These are phyloP conservation scores for Cenococcum geophilum DNA, from an alignment of 495 filamentous ascomycete genomes.

Conservation along the genomic window DNA sequence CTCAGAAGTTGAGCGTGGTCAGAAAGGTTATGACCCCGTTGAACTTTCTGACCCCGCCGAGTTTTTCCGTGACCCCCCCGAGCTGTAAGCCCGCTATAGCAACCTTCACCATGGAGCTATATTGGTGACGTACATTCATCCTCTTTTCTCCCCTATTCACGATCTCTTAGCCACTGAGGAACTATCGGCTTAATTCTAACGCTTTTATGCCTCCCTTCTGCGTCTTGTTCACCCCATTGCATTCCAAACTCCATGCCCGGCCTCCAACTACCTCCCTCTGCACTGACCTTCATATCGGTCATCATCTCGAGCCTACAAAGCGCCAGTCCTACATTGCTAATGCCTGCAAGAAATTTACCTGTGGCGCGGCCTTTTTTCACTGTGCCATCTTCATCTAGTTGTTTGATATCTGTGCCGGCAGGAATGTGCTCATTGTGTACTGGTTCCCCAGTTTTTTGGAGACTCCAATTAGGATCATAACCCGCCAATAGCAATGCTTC, in stretches of 20 bases:
- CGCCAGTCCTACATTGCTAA: slow-evolving; percentile 84
- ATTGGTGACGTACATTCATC: neutral
- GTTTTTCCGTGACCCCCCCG: too few species aligned
- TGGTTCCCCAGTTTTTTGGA: neutral
- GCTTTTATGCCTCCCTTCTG: slow-evolving; percentile 25
- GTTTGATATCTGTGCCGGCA: slow-evolving; percentile 30
- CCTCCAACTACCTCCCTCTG: slow-evolving; percentile 51
- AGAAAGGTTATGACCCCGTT: too few species aligned
- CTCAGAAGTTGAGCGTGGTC: too few species aligned
- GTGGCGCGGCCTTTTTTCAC: slow-evolving; percentile 54
- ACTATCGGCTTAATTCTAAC: slow-evolving; percentile 80
- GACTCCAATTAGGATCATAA: slow-evolving; percentile 24
- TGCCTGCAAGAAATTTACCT: slow-evolving; percentile 67
- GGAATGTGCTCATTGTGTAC: neutral
- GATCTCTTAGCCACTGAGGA: slow-evolving; percentile 58
- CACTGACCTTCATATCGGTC: slow-evolving; percentile 64
- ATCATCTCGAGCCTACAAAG: slow-evolving; percentile 84
- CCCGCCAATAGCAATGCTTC: slow-evolving; percentile 19
- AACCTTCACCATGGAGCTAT: too few species aligned
- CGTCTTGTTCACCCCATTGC: slow-evolving; percentile 40
- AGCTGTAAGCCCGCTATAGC: too few species aligned
- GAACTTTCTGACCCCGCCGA: too few species aligned
- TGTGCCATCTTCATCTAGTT: slow-evolving; percentile 23
- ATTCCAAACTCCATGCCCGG: slow-evolving; percentile 53
- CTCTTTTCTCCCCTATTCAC: slow-evolving; percentile 18